Evolutionary conservation across 495 filamentous ascomycete genomes (phyloP).

Genomic region (Chaetomium tenue): DNA sequence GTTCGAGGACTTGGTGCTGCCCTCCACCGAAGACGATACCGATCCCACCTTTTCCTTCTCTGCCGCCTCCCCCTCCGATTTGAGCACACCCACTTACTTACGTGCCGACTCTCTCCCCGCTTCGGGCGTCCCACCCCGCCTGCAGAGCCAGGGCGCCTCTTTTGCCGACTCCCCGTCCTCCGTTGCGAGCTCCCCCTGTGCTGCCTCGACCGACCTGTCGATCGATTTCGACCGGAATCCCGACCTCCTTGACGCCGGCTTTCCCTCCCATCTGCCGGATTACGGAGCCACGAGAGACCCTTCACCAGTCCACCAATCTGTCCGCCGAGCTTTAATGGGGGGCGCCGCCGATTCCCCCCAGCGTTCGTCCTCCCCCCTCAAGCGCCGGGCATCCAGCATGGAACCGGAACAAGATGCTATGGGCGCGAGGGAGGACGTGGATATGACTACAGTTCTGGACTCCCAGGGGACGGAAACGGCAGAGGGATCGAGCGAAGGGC

Average conservation of each 20-base stretch:
- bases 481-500: slow-evolving; percentile 7
- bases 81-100: slow-evolving; percentile 55
- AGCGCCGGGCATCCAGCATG: slow-evolving; percentile 55
- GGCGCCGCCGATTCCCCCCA: slow-evolving; percentile 51
- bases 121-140: slow-evolving; percentile 48
- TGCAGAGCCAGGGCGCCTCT: slow-evolving; percentile 50
- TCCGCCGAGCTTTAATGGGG: slow-evolving; percentile 53
- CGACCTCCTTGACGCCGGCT: slow-evolving; percentile 43
- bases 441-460: slow-evolving; percentile 43
- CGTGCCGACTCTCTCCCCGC: slow-evolving; percentile 57
- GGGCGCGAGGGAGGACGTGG: slow-evolving; percentile 47
- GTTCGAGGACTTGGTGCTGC: slow-evolving; percentile 46
- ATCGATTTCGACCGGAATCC: slow-evolving; percentile 60
- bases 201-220: slow-evolving; percentile 69
- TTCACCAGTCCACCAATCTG: slow-evolving; percentile 44
- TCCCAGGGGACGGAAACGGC: slow-evolving; percentile 4
- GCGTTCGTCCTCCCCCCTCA: slow-evolving; percentile 55
- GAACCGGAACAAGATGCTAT: slow-evolving; percentile 41
- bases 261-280: slow-evolving; percentile 26
- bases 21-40: slow-evolving; percentile 50
- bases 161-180: slow-evolving; percentile 54
- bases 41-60: slow-evolving; percentile 43
- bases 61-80: slow-evolving; percentile 36
- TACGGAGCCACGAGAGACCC: slow-evolving; percentile 31
- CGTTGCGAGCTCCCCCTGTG: slow-evolving; percentile 64